phyloP scores from a whole-genome alignment of 805 yeast species.

The Wickerhamiella australiensis region DNA sequence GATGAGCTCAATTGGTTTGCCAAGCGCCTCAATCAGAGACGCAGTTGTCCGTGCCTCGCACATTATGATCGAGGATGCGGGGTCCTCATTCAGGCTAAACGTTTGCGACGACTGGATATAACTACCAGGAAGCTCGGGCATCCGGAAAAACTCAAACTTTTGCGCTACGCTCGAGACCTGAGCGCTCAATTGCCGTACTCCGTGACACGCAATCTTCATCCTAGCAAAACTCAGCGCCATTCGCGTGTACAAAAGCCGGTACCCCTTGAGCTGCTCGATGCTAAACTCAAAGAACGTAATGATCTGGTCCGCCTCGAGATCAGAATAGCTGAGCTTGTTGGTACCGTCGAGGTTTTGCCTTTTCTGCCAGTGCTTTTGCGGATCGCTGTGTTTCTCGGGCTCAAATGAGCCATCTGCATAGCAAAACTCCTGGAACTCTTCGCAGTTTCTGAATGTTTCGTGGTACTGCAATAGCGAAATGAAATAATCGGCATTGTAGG shows the following conservation, averaged over 20 bases:
- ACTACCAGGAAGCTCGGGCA: slow-evolving; percentile 14
- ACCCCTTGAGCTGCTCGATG: slow-evolving; percentile 13
- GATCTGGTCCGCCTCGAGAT: slow-evolving; percentile 9
- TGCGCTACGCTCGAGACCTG: background rate
- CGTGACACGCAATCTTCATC: background rate
- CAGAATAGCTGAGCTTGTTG: slow-evolving; percentile 17
- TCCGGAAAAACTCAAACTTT: slow-evolving; percentile 5
- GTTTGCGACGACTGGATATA: background rate
- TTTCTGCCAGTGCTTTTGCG: slow-evolving; percentile 14
- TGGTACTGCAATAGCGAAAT: slow-evolving; percentile 34
- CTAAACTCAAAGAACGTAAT: slow-evolving; percentile 14
- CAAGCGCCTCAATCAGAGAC: slow-evolving; percentile 23
- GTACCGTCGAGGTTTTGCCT: slow-evolving; percentile 18
- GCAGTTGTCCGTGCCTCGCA: slow-evolving; percentile 13
- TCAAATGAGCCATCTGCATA: slow-evolving; percentile 21
- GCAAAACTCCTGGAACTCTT: slow-evolving; percentile 34
- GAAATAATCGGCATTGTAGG: slow-evolving; percentile 36
- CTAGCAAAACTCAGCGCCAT: slow-evolving; percentile 2
- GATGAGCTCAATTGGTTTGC: slow-evolving; percentile 24
- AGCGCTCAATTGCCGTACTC: background rate
- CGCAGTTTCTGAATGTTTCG: slow-evolving; percentile 29
- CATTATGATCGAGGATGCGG: slow-evolving; percentile 1
- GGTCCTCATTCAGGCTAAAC: background rate
- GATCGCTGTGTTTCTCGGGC: slow-evolving; percentile 27
- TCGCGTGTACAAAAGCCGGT: slow-evolving; percentile 5